Percentiles rank a stretch among this genome's conserved stretches.
Evolutionary conservation across 2,329 filamentous ascomycete species (phyloP).

Genomic region (Fusarium anguioides): DNA sequence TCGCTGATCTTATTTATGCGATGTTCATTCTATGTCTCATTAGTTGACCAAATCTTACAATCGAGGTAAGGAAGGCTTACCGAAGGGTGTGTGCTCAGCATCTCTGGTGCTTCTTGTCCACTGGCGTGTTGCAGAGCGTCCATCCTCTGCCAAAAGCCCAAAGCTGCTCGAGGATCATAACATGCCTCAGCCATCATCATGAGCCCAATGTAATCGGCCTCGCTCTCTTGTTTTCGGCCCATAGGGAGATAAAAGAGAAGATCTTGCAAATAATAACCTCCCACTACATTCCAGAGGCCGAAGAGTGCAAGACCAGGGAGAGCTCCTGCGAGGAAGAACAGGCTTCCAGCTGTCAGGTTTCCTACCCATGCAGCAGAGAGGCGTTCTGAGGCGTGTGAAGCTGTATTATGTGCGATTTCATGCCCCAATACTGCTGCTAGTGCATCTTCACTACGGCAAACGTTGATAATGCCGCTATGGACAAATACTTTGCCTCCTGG

Average conservation of each 20-base stretch:
- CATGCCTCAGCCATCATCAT: conserved; percentile 87
- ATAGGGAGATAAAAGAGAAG: conserved; percentile 75
- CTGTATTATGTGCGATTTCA: conserved; percentile 82
- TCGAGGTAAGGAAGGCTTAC: conserved; percentile 55
- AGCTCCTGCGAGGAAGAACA: conserved; percentile 60
- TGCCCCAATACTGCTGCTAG: conserved; percentile 81
- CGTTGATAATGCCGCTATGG: conserved; percentile 76
- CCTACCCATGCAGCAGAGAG: conserved; percentile 64
- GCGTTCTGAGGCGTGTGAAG: conserved; percentile 74
- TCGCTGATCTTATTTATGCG: conserved; percentile 73
- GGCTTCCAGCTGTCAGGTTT: conserved; percentile 62
- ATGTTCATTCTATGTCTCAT: conserved; percentile 62
- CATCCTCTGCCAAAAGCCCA: conserved; percentile 76
- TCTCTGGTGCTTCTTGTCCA: conserved; percentile 70
- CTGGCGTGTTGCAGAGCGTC: conserved; percentile 57
- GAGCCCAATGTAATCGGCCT: conserved; percentile 83
- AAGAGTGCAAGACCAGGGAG: conserved; percentile 55
- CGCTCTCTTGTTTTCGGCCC: conserved; percentile 76
- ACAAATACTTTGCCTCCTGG: conserved; percentile 86
- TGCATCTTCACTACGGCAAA: conserved; percentile 74
- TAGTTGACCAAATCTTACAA: neutral
- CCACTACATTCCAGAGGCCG: conserved; percentile 56
- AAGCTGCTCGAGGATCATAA: conserved; percentile 75
- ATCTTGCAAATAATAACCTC: conserved; percentile 63
- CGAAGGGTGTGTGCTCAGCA: conserved; percentile 81